Evolutionary conservation across 2,329 filamentous ascomycete species (phyloP).

Genomic region (Zymoseptoria pseudotritici): DNA sequence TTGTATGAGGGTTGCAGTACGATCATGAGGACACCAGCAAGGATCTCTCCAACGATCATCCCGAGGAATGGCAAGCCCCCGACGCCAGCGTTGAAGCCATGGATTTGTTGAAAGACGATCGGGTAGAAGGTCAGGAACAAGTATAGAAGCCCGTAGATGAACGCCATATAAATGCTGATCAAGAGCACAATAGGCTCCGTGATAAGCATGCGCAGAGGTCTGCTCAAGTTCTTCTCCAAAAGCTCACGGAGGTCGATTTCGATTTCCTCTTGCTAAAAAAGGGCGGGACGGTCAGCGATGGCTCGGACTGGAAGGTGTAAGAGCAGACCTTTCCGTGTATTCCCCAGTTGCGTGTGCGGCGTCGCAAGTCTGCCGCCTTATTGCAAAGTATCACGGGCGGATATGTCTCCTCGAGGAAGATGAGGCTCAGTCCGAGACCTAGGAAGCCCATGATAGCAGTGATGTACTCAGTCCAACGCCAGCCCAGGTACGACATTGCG

Average conservation of each 20-base stretch:
- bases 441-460: slow-evolving; percentile 50
- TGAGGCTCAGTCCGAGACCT: slow-evolving; percentile 40
- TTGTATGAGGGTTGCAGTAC: slow-evolving; percentile 28
- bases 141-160: slow-evolving; percentile 55
- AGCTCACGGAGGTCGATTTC: slow-evolving; percentile 32
- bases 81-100: slow-evolving; percentile 62
- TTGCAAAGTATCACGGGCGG: slow-evolving; percentile 50
- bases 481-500: slow-evolving; percentile 32
- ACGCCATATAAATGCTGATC: slow-evolving; percentile 37
- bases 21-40: slow-evolving; percentile 15
- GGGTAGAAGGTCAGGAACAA: slow-evolving; percentile 81
- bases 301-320: too few species aligned
- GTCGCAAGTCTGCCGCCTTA: slow-evolving; percentile 49
- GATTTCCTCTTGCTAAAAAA: slow-evolving; percentile 30
- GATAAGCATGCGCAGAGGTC: slow-evolving; percentile 42
- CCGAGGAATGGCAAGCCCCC: slow-evolving; percentile 78
- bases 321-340: slow-evolving; percentile 36
- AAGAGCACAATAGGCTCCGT: slow-evolving; percentile 44
- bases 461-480: slow-evolving; percentile 46
- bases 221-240: slow-evolving; percentile 30
- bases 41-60: slow-evolving; percentile 42
- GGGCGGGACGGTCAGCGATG: neutral
- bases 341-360: slow-evolving; percentile 53
- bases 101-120: slow-evolving; percentile 65
- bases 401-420: slow-evolving; percentile 53